These are phyloP conservation scores for Tribonema minus DNA, from an alignment of 108 stramenopile species.

Conservation along the genomic window DNA sequence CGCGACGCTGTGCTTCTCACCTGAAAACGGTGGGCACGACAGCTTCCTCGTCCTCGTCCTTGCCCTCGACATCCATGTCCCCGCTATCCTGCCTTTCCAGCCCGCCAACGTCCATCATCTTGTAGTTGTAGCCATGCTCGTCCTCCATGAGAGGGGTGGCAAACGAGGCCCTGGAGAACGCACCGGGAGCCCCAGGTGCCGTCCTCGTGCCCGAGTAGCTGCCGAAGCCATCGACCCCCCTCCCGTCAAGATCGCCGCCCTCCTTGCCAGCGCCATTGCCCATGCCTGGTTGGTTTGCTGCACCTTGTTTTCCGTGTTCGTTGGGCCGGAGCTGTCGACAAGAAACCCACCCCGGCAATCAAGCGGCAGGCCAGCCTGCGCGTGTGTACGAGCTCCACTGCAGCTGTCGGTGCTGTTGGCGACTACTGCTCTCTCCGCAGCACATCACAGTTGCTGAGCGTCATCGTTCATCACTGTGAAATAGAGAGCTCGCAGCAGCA, in stretches of 20 bases:
- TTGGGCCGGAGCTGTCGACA: too few species aligned
- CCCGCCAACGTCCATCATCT: neutral
- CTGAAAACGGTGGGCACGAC: constrained; percentile 93
- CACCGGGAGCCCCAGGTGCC: neutral
- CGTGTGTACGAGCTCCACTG: too few species aligned
- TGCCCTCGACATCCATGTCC: constrained; percentile 10
- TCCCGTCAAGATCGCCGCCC: neutral
- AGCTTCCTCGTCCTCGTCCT: constrained; percentile 1
- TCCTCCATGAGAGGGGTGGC: neutral
- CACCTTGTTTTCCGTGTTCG: too few species aligned
- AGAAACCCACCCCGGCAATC: too few species aligned
- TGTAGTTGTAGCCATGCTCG: neutral
- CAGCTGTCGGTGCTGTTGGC: too few species aligned
- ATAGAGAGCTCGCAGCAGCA: too few species aligned
- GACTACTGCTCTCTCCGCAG: too few species aligned
- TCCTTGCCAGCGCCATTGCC: neutral
- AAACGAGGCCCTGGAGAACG: neutral
- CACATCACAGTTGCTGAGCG: too few species aligned
- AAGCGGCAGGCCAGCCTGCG: too few species aligned
- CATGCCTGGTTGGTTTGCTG: too few species aligned
- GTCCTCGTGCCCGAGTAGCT: constrained; percentile 4
- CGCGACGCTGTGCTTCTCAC: constrained; percentile 98
- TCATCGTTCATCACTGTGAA: too few species aligned
- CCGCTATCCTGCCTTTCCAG: neutral
- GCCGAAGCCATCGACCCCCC: constrained; percentile 1